Evolutionary conservation across 345 rosid genomes (phyloP).

Genomic region (Limnanthes douglasii): DNA sequence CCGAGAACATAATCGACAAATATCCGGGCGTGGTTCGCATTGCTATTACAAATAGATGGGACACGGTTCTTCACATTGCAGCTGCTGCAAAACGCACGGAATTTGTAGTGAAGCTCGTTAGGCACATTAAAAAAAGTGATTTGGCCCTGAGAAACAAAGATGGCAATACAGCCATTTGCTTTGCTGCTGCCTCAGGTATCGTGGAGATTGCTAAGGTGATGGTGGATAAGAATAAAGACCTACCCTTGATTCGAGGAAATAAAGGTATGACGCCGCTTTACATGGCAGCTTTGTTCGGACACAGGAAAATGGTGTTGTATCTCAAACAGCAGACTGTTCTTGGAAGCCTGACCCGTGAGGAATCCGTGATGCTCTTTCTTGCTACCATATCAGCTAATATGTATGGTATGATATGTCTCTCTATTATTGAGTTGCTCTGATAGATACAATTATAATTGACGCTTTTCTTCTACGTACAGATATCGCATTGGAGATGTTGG

Average conservation of each 20-base stretch:
- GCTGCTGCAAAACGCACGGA: slow-evolving; percentile 15
- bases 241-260: not conserved
- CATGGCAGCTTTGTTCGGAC: not conserved
- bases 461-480: too few species aligned
- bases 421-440: too few species aligned
- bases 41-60: slow-evolving; percentile 13
- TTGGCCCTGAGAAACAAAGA: slow-evolving; percentile 11
- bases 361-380: not conserved
- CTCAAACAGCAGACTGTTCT: too few species aligned
- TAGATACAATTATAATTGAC: too few species aligned
- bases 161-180: not conserved
- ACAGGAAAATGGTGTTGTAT: not conserved
- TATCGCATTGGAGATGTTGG: too few species aligned
- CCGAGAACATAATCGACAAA: slow-evolving; percentile 11
- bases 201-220: not conserved
- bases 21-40: slow-evolving; percentile 12
- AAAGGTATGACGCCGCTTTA: not conserved
- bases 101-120: slow-evolving; percentile 20
- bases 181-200: not conserved
- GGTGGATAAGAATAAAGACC: not conserved
- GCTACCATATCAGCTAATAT: slow-evolving; percentile 3
- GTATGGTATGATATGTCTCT: not conserved
- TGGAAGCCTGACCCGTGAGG: too few species aligned
- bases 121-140: slow-evolving; percentile 7
- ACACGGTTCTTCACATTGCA: slow-evolving; percentile 30